A percentile compares a stretch with the other conserved stretches of the same genome.
Evolutionary conservation across 73 alveolate species (phyloP).

Genomic region (Urostyla sp.): DNA sequence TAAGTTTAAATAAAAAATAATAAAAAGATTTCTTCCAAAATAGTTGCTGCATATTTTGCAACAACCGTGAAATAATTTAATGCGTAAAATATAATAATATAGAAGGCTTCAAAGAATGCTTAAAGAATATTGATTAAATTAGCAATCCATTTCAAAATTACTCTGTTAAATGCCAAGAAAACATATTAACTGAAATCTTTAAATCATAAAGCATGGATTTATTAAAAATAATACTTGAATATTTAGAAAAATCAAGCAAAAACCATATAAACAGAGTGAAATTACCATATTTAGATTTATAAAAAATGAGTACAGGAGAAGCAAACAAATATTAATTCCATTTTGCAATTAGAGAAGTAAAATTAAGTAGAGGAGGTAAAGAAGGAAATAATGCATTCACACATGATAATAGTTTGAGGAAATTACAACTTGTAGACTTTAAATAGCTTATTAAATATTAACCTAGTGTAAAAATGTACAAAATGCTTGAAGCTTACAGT

Average conservation of each 20-base stretch:
- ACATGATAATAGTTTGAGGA: slow-evolving; percentile 65
- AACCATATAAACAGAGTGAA: slow-evolving; percentile 20
- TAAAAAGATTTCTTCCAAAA: no score
- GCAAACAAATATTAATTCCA: slow-evolving; percentile 77
- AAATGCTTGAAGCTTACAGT: slow-evolving; percentile 49
- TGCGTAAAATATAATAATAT: slow-evolving; percentile 18
- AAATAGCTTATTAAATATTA: not conserved
- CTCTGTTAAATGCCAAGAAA: not conserved
- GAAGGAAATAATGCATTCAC: slow-evolving; percentile 91
- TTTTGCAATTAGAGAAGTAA: slow-evolving; percentile 77
- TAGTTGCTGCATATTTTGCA: slow-evolving; percentile 40
- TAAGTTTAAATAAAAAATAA: no score
- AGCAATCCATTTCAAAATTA: slow-evolving; percentile 25
- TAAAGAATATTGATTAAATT: not conserved
- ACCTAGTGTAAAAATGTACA: slow-evolving; percentile 25
- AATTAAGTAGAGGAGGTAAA: slow-evolving; percentile 86
- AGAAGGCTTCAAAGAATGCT: not conserved
- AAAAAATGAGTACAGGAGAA: slow-evolving; percentile 69
- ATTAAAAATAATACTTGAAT: slow-evolving; percentile 10
- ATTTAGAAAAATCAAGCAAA: not conserved
- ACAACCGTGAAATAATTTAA: slow-evolving; percentile 26
- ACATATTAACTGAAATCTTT: slow-evolving; percentile 16
- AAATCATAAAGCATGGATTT: slow-evolving; percentile 4
- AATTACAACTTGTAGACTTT: not conserved
- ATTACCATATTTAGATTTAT: slow-evolving; percentile 39